phyloP scores from a whole-genome alignment of 108 stramenopile genomes.

The Skeletonema costatum region DNA sequence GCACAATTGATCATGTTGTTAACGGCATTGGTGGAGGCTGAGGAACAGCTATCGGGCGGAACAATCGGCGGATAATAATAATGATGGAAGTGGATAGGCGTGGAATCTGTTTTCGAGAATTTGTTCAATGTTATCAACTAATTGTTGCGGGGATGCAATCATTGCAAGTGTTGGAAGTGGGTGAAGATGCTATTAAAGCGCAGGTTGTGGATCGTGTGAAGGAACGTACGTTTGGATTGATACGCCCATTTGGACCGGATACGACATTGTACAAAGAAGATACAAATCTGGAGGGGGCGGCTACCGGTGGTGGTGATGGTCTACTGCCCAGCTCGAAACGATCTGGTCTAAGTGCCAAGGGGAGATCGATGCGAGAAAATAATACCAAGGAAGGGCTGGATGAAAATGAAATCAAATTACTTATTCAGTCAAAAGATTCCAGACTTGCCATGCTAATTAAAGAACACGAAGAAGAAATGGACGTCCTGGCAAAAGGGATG shows the following conservation, averaged over 20 bases:
- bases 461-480: slow-evolving; percentile 40
- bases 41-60: slow-evolving; percentile 19
- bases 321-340: neutral
- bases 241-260: slow-evolving; percentile 25
- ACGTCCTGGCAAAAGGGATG: slow-evolving; percentile 6
- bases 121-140: slow-evolving; percentile 65
- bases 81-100: neutral
- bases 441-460: slow-evolving; percentile 22
- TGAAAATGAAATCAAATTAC: slow-evolving; percentile 11
- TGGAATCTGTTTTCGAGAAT: slow-evolving; percentile 46
- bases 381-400: neutral
- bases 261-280: neutral
- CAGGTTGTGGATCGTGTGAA: slow-evolving; percentile 5
- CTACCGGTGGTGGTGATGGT: neutral
- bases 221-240: slow-evolving; percentile 22
- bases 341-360: neutral
- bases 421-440: slow-evolving; percentile 28
- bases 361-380: neutral
- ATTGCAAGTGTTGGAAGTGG: slow-evolving; percentile 35
- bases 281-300: neutral
- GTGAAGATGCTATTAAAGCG: no score
- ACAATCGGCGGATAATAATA: neutral
- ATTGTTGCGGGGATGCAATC: slow-evolving; percentile 74
- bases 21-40: slow-evolving; percentile 21
- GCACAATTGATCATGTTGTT: slow-evolving; percentile 32